Percentiles rank a stretch among this genome's conserved stretches.
Conservation (phyloP, 768 basidiomycete species). For the Psilocybe cyanescens region DNA sequence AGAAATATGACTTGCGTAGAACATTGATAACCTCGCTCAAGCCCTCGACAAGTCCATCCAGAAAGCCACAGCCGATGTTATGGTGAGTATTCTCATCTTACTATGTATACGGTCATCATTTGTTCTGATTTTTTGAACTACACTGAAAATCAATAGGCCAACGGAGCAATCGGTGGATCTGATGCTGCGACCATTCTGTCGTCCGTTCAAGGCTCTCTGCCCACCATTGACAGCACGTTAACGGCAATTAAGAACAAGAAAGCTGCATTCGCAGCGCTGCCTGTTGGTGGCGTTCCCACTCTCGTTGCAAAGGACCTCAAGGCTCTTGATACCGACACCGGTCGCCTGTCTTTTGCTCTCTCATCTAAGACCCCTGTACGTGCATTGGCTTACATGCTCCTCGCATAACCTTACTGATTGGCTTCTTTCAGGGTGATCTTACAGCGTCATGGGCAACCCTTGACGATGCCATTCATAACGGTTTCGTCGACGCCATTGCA, state of each 20-base stretch:
- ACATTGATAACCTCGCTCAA: neutral
- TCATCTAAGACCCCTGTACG: neutral
- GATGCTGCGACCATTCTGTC: neutral
- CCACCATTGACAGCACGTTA: neutral
- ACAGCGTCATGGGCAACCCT: too few relatives aligned
- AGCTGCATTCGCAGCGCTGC: neutral
- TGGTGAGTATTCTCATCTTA: neutral
- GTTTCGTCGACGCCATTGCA: too few relatives aligned
- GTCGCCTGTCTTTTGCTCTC: neutral
- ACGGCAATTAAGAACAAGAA: neutral
- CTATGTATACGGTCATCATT: too few relatives aligned
- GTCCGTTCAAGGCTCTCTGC: neutral
- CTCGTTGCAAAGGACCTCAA: neutral
- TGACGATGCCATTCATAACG: too few relatives aligned
- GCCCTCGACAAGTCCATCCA: neutral
- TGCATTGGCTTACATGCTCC: neutral
- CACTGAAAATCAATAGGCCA: neutral
- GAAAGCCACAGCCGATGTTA: neutral
- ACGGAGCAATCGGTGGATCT: neutral
- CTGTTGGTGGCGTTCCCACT: neutral
- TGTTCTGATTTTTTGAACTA: too few relatives aligned
- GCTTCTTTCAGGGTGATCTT: neutral
- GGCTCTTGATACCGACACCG: neutral
- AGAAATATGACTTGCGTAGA: neutral
- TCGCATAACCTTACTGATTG: neutral